Conservation (phyloP, 2,329 filamentous ascomycete genomes). For the Trichoderma harzianum region DNA sequence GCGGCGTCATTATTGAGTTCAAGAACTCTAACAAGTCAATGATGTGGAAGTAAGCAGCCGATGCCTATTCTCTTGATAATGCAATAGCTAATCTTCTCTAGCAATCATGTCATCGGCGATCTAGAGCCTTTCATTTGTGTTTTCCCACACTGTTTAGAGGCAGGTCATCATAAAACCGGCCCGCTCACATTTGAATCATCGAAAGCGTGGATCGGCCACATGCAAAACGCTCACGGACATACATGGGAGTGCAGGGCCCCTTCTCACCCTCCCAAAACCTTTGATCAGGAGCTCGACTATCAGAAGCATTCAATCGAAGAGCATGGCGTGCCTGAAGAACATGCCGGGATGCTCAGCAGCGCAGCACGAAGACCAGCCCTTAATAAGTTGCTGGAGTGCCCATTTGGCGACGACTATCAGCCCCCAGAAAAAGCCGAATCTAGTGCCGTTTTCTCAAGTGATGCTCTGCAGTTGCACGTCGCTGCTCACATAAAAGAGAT, state of each 20-base stretch:
- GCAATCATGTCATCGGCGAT: constrained; percentile 6
- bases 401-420: neutral
- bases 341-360: neutral
- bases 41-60: constrained; percentile 1
- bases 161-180: neutral
- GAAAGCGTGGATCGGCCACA: constrained; percentile 6
- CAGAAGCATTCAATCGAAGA: constrained; percentile 4
- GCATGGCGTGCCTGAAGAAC: neutral
- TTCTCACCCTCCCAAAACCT: neutral
- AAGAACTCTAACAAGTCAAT: neutral
- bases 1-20: neutral
- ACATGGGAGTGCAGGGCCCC: neutral
- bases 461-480: neutral
- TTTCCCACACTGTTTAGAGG: neutral
- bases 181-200: neutral
- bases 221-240: neutral
- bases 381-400: neutral
- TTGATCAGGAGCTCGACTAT: constrained; percentile 1
- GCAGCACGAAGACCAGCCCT: neutral
- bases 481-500: neutral
- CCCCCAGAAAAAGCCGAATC: neutral
- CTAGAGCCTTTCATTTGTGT: neutral
- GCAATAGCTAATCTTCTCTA: neutral
- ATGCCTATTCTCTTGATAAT: neutral
- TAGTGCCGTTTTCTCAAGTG: neutral